Evolutionary conservation across 2,329 filamentous ascomycete species (phyloP).

Genomic region (Canariomyces notabilis): DNA sequence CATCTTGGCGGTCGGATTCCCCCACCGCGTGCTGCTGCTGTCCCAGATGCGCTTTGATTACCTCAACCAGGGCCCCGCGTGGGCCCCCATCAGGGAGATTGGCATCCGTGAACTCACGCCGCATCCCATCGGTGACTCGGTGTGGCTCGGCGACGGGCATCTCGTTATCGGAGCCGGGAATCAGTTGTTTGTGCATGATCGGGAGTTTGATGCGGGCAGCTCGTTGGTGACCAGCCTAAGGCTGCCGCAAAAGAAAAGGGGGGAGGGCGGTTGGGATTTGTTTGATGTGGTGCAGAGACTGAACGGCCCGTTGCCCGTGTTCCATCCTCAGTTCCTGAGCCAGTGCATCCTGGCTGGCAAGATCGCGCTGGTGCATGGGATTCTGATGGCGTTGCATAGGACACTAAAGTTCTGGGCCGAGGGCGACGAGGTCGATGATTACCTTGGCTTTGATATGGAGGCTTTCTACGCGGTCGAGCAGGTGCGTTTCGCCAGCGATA

Average conservation of each 20-base stretch:
- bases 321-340: conserved; percentile 85
- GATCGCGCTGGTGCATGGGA: conserved; percentile 60
- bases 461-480: conserved; percentile 47
- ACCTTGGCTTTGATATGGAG: conserved; percentile 61
- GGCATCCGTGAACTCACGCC: conserved; percentile 75
- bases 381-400: conserved; percentile 67
- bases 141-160: conserved; percentile 81
- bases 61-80: conserved; percentile 80
- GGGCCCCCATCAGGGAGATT: conserved; percentile 80
- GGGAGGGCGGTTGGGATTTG: conserved; percentile 53
- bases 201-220: conserved; percentile 62
- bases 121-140: conserved; percentile 87
- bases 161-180: conserved; percentile 87
- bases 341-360: conserved; percentile 85
- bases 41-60: conserved; percentile 91
- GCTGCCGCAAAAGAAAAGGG: conserved; percentile 43
- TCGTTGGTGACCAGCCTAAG: conserved; percentile 51
- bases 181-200: conserved; percentile 80
- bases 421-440: conserved; percentile 74
- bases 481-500: conserved; percentile 32
- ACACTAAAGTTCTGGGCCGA: conserved; percentile 78
- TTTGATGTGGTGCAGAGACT: conserved; percentile 78
- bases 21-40: conserved; percentile 75
- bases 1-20: conserved; percentile 87
- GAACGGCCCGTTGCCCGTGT: conserved; percentile 82